Evolutionary conservation across 2,329 filamentous ascomycete species (phyloP), one percentile per base, ranked within the genome.

Genomic region (Trichoderma harzianum): DNA sequence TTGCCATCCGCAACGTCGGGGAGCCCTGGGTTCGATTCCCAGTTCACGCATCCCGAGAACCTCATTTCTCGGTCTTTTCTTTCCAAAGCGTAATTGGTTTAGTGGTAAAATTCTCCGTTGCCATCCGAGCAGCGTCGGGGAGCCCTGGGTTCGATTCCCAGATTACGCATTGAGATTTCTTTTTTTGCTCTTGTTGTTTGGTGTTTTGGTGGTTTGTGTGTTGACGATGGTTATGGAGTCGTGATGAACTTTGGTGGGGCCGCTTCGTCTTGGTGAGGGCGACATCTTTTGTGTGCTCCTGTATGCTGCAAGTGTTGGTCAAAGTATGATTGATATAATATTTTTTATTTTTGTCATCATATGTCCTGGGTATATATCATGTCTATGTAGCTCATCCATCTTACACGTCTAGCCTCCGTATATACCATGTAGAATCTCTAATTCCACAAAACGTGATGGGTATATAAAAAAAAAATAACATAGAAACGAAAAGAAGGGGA

Each of bases 121-220:
- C 76, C 76, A 77, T 76, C 36, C 73, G 74, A 43, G 75, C 74
- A 78, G 51, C 76, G 74, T 79, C 78, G 78, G 77, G 77, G 78
- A 78, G 77, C 78, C 77, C 78, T 78, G 78, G 75, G 73, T 78
- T 78, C 77, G 77, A 78, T 78, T 78, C 77, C 77, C 77, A 78
- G 77, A 78, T 78, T 72, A 78, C 77, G 77, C 77, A 78, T 51
- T 53, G 30, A 65, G 14, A 61, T 32, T 32, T 58, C 4, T 36
- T 55, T 53, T 70, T 70, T 67, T 67, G 6, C 47, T 36, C 18
- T 16, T 18, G 8, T 0, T 16, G 32, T 3, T 62, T 61, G 36
- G 14, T 32, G 30, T 32, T 32, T 32, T 26, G 7, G 12, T 28
- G 24, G 11, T 36, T 34, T 24, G 21, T 21, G 18, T 3, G 14